phyloP scores from a whole-genome alignment of 495 filamentous ascomycete species.

The Aspergillus mulundensis region DNA sequence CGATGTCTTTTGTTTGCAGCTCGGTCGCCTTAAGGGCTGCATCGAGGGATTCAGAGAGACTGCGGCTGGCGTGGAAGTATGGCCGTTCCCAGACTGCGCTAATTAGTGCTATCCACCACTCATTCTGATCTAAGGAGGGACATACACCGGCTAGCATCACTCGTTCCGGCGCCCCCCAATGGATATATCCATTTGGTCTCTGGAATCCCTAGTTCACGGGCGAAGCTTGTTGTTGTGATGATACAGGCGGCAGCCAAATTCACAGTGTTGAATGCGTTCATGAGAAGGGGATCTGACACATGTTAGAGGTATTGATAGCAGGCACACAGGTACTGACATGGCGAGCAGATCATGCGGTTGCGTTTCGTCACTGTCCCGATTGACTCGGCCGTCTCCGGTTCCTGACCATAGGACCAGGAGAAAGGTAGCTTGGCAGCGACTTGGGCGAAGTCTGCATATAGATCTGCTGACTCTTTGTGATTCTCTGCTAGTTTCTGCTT shows the following conservation, averaged over 20 bases:
- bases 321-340: not conserved
- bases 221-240: constrained; percentile 46
- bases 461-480: constrained; percentile 8
- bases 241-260: constrained; percentile 52
- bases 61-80: constrained; percentile 44
- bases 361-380: constrained; percentile 12
- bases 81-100: constrained; percentile 51
- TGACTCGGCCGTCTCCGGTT: constrained; percentile 10
- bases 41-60: constrained; percentile 50
- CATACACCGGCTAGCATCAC: constrained; percentile 45
- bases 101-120: not conserved
- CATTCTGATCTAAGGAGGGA: not conserved
- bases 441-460: constrained; percentile 10
- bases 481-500: constrained; percentile 6
- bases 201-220: constrained; percentile 45
- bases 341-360: constrained; percentile 12
- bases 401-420: constrained; percentile 6
- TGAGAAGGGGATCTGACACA: constrained; percentile 51
- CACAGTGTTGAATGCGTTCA: constrained; percentile 60
- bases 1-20: constrained; percentile 39
- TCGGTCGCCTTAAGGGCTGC: constrained; percentile 32
- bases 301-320: constrained; percentile 3
- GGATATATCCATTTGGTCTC: constrained; percentile 52
- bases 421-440: constrained; percentile 1
- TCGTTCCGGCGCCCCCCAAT: constrained; percentile 49